Percentiles rank a stretch among this genome's conserved stretches.
These are phyloP conservation scores for Mariannaea sp. DNA, from an alignment of 2,329 filamentous ascomycete species.

Conservation along the genomic window DNA sequence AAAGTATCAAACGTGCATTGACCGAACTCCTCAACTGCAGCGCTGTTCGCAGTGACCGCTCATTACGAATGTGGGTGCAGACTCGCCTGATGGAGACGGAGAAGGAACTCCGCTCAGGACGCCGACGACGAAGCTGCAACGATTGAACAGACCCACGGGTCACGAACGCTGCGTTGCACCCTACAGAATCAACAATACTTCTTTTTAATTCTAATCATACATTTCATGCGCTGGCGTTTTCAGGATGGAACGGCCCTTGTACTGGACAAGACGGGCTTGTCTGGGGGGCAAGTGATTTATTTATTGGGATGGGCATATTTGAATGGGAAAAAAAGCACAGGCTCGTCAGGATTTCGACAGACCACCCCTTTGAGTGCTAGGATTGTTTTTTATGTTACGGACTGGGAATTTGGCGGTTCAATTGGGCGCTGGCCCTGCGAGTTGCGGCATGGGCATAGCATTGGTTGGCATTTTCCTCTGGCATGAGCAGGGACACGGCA, in stretches of 20 bases:
- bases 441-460: not conserved
- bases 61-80: slow-evolving; percentile 63
- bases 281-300: too few species aligned
- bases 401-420: not conserved
- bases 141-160: slow-evolving; percentile 23
- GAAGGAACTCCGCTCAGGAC: slow-evolving; percentile 59
- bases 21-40: slow-evolving; percentile 67
- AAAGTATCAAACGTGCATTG: slow-evolving; percentile 64
- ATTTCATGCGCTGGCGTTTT: slow-evolving; percentile 22
- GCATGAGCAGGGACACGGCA: slow-evolving; percentile 13
- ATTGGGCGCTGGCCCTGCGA: slow-evolving; percentile 4
- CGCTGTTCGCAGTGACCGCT: slow-evolving; percentile 54
- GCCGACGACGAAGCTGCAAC: slow-evolving; percentile 52
- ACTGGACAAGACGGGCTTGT: not conserved
- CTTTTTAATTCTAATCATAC: slow-evolving; percentile 19
- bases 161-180: slow-evolving; percentile 15
- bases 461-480: slow-evolving; percentile 5
- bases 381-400: not conserved
- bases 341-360: slow-evolving; percentile 4
- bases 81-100: slow-evolving; percentile 64
- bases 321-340: slow-evolving; percentile 11
- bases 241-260: not conserved
- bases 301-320: slow-evolving; percentile 1
- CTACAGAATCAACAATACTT: not conserved
- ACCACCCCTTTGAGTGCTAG: not conserved